Conservation (phyloP, 306 rosid genomes). For the Castanea mollissima region DNA sequence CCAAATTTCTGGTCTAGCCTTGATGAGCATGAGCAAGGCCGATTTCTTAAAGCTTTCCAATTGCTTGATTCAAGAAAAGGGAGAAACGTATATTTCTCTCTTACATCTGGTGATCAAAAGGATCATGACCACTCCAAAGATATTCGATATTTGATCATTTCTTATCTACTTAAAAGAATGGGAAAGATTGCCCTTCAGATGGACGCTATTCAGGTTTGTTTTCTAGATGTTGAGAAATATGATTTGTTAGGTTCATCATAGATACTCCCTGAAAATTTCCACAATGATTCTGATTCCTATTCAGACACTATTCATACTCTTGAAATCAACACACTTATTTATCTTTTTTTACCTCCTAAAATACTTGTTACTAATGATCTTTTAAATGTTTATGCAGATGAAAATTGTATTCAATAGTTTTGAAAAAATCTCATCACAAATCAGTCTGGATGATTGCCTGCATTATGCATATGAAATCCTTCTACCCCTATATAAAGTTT, state of each 20-base stretch:
- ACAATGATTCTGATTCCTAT: neutral
- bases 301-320: neutral
- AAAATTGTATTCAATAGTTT: constrained; percentile 67
- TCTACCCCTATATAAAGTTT: constrained; percentile 75
- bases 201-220: constrained; percentile 74
- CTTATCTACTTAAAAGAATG: constrained; percentile 69
- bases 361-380: constrained; percentile 4
- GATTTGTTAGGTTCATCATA: neutral
- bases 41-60: constrained; percentile 62
- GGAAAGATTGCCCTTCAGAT: constrained; percentile 74
- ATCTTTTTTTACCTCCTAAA: constrained; percentile 1
- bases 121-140: constrained; percentile 29
- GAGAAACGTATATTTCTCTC: constrained; percentile 46
- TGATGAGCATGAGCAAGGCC: constrained; percentile 63
- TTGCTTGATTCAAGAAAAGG: constrained; percentile 75
- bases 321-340: neutral
- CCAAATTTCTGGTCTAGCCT: constrained; percentile 66
- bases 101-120: constrained; percentile 41
- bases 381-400: constrained; percentile 60
- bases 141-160: constrained; percentile 45
- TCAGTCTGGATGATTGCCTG: constrained; percentile 52
- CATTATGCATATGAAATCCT: constrained; percentile 55
- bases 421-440: constrained; percentile 45
- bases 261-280: neutral
- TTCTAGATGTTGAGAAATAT: neutral